Percentiles rank a stretch among this genome's conserved stretches.
These are phyloP conservation scores for Rubia balearica DNA, from an alignment of 305 asterid species.

Conservation along the genomic window DNA sequence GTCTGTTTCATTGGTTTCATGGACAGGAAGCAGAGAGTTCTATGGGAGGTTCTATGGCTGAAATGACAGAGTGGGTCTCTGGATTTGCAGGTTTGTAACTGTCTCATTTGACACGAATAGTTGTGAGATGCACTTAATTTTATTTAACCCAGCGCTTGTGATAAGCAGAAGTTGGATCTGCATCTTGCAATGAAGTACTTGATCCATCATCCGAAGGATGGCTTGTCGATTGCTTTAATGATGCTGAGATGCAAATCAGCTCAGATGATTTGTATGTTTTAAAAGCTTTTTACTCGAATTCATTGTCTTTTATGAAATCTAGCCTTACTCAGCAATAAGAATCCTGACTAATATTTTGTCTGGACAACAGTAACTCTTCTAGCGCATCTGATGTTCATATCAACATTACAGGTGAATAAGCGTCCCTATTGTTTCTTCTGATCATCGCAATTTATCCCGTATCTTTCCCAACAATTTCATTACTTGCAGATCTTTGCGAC, in stretches of 20 bases:
- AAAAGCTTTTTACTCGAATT: neutral
- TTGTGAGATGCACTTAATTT: neutral
- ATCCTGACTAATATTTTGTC: slow-evolving; percentile 18
- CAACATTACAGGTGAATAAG: slow-evolving; percentile 44
- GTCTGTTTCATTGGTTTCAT: slow-evolving; percentile 8
- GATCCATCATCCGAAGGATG: slow-evolving; percentile 76
- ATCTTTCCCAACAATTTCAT: neutral
- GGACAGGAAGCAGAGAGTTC: slow-evolving; percentile 56
- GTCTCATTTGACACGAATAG: slow-evolving; percentile 2
- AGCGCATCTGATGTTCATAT: slow-evolving; percentile 50
- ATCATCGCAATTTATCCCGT: neutral
- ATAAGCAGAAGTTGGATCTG: slow-evolving; percentile 35
- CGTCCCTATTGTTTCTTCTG: neutral
- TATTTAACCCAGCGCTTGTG: slow-evolving; percentile 5
- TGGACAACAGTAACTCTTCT: slow-evolving; percentile 28
- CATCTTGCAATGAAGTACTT: slow-evolving; percentile 41
- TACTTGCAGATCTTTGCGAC: slow-evolving; percentile 47
- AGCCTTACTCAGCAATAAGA: neutral
- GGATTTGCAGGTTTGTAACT: slow-evolving; percentile 59
- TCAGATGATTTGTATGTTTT: slow-evolving; percentile 50
- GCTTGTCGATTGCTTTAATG: slow-evolving; percentile 71
- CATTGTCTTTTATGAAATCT: slow-evolving; percentile 4
- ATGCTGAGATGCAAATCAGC: slow-evolving; percentile 43
- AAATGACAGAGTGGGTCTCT: slow-evolving; percentile 71
- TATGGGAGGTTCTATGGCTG: slow-evolving; percentile 40